Evolutionary conservation across 2,329 filamentous ascomycete species (phyloP), one percentile per base, ranked within the genome.

Genomic region (Aquanectria penicillioides): DNA sequence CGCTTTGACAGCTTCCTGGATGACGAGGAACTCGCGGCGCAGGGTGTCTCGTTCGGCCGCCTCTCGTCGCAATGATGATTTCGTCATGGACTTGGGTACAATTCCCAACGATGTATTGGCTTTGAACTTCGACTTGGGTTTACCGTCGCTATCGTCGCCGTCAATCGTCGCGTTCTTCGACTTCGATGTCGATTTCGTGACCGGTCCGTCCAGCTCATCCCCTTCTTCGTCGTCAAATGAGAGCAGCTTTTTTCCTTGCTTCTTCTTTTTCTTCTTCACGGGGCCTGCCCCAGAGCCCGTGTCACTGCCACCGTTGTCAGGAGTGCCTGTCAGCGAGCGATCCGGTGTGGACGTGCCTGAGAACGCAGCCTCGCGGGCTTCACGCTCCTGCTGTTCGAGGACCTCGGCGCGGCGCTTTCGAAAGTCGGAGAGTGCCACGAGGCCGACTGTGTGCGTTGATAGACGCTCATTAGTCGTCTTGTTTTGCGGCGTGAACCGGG

Each of bases 361-460:
- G 53, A 84, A 72, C 22, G 85, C 80, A 31, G 71, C 83, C 65
- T 92, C 90, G 71, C 89, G 87, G 11, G 87, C 89, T 70, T 95
- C 92, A 70, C 91, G 87, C 72, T 95, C 92, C 72, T 95, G 94
- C 73, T 92, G 89, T 75, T 97, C 94, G 43, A 97, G 81, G n/a
- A 94, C 92, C 77, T 97, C 93, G 68, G 93, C 94, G 76, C 94
- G 92, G 59, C 95, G 89, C 80, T 99, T 98, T 76, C 94, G 93
- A 76, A 97, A 98, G 74, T 98, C 95, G 65, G 92, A 93, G 37
- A 97, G 88, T 57, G 92, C 87, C 50, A 98, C 94, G 3, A 99
- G 88, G 34, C 95, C 95, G 65, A 97, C 93, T 0, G 93, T 97
- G 71, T 93, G 89, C 51, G 88, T 92, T 59, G 94, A 94, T 43